Evolutionary conservation across 805 yeast species (phyloP), one percentile per base, ranked within the genome.

Genomic region (Wickerhamiella hasegawae): DNA sequence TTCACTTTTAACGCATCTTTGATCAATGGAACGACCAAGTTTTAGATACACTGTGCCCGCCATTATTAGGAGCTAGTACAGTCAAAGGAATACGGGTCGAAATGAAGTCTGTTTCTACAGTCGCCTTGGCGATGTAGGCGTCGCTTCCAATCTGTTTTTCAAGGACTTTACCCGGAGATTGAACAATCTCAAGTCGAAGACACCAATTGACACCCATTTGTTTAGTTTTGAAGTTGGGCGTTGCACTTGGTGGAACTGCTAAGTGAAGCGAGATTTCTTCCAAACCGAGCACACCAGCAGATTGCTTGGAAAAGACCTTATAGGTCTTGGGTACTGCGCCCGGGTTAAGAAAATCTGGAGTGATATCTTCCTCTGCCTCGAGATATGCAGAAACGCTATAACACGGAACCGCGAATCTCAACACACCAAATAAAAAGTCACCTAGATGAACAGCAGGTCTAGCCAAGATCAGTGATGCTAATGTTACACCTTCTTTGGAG

Each of bases 371-470:
- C 3, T 51, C 49, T 3, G 60, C 56, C 37, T 61, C 65, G 12
- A 60, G 40, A 19, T 44, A 48, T 3, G 58, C 61, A 2, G 58
- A 62, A 2, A 68, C 53, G 37, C 59, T 65, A 29, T 54, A 46
- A 35, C 63, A 59, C 4, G 59, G 51, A 12, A 51, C 42, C 4
- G 51, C 41, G 18, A 63, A 58, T 40, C 53, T 61, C 29, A 63
- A 46, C 15, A 45, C 48, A 8, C 68, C 40, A 18, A 60, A 58
- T 5, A 72, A 54, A 14, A 60, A 59, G 32, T 69, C 74, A 1
- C 71, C 66, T 3, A 61, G 52, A 15, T 64, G 38, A 16, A 47
- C 53, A 2, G 52, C 45, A 0, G 62, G 59, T 31, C 51, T 43
- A 6, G 56, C 48, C 18, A 57, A 36, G 14, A 43, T 40, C 23